Evolutionary conservation across 257 asterid genomes (phyloP).

Genomic region (Scutellaria barbata): DNA sequence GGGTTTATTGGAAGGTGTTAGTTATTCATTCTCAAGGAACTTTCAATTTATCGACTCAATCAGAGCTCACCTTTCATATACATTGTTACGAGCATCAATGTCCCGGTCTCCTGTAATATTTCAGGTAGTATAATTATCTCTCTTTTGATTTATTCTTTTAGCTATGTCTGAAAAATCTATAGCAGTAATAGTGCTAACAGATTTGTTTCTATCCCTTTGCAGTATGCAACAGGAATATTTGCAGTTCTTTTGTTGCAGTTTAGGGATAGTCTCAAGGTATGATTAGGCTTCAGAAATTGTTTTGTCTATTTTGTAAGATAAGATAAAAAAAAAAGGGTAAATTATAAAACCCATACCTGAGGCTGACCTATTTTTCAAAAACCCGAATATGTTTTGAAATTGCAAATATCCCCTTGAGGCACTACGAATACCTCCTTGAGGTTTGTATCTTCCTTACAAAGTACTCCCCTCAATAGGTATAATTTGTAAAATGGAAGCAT

Average conservation of each 20-base stretch:
- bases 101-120: constrained; percentile 74
- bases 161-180: constrained; percentile 26
- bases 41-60: constrained; percentile 83
- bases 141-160: constrained; percentile 32
- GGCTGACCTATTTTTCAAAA: background rate
- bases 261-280: constrained; percentile 94
- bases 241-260: constrained; percentile 82
- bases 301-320: constrained; percentile 28
- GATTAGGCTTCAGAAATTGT: constrained; percentile 30
- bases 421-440: background rate
- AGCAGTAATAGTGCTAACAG: constrained; percentile 35
- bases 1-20: constrained; percentile 92
- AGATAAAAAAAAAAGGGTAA: constrained; percentile 10
- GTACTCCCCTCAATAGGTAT: background rate
- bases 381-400: background rate
- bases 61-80: constrained; percentile 93
- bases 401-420: background rate
- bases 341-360: background rate
- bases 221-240: constrained; percentile 95
- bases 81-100: constrained; percentile 85
- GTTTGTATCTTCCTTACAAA: background rate
- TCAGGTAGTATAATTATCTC: constrained; percentile 60
- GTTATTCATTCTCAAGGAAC: constrained; percentile 74
- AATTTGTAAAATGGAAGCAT: background rate
- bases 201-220: constrained; percentile 39